Evolutionary conservation across 805 yeast species (phyloP).

Genomic region (Saccharomycopsis sp.): DNA sequence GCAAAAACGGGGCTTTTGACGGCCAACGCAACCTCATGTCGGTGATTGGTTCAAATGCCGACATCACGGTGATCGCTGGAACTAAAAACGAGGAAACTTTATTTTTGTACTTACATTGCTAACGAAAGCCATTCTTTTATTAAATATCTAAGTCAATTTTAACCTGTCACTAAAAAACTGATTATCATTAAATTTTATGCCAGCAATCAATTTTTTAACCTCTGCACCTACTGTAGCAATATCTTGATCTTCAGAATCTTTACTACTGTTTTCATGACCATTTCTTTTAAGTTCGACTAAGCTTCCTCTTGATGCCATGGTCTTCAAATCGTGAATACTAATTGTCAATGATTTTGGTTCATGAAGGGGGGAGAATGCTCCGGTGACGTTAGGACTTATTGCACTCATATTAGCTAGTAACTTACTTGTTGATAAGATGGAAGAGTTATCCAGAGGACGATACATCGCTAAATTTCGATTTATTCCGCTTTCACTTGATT

Average conservation of each 20-base stretch:
- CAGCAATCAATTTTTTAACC: neutral
- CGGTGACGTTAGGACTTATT: slow-evolving; percentile 1
- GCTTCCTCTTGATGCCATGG: neutral
- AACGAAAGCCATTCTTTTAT: too few relatives aligned
- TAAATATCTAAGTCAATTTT: too few relatives aligned
- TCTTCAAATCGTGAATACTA: slow-evolving; percentile 3
- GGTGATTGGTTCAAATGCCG: too few relatives aligned
- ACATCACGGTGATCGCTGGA: too few relatives aligned
- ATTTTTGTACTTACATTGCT: too few relatives aligned
- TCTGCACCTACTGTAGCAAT: neutral
- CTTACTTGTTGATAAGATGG: slow-evolving; percentile 3
- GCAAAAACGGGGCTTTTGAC: too few relatives aligned
- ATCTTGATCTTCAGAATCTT: neutral
- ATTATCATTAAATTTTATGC: slow-evolving; percentile 4
- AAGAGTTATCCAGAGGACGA: slow-evolving; percentile 3
- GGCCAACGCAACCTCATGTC: too few relatives aligned
- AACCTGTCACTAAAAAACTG: neutral
- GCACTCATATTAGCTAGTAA: slow-evolving; percentile 7
- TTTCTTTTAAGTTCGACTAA: neutral
- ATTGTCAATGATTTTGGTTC: neutral
- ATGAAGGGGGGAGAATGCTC: neutral
- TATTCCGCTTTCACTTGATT: neutral
- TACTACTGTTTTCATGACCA: neutral
- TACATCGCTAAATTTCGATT: neutral
- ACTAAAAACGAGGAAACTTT: too few relatives aligned